Base-by-base conservation (phyloP, 2,329 filamentous ascomycete genomes). In the Aspergillus flavus region DNA sequence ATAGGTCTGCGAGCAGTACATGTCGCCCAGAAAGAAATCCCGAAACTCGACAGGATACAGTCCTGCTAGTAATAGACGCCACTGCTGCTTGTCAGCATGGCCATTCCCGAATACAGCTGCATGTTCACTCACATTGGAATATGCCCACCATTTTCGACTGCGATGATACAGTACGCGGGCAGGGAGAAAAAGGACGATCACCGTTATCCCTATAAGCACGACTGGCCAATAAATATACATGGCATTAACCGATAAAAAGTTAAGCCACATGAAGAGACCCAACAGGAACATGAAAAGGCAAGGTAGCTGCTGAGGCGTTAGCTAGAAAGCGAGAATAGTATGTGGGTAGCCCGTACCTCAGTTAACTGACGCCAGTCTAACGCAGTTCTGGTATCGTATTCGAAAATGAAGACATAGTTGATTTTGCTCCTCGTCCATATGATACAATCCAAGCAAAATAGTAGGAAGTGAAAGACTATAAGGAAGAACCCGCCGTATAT, bases 1-100 rank as follows among this genome's bases (percentile, higher is more conserved):
- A 77, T 99, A 99, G 6, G 94, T 96, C 61, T 96, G 83, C 3
- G 95, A 98, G 78, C 94, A 98, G 78, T 96, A 97, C 84, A 98
- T 97, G 75, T 99, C 95, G 58, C 95, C 95, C 0, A 98, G 85
- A 78, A 97, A 98, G 80, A 99, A 98, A 78, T 99, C 95, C 62
- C 94, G 88, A 76, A 98, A 99, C 75, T 98, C 94, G 57, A 99
- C 95, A 1, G 93, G 93, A 72, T 96, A 97, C 23, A 96, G 76
- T 4, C 94, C 94, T 16, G 94, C 92, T 56, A 94, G 85, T 59
- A 96, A 81, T 21, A 98, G 83, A 64, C 95, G 91, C 86, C 91
- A 96, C 90, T 95, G 66, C 10, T 45, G 14, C 12, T 14, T 34
- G 63, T 76, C 10, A 74, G 68, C 41, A 54, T 43, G 48, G 36